A percentile compares a stretch with the other conserved stretches of the same genome.
Evolutionary conservation across 228 moss, liverwort and hornwort species (phyloP).

Genomic region (Sphagnum fallax): DNA sequence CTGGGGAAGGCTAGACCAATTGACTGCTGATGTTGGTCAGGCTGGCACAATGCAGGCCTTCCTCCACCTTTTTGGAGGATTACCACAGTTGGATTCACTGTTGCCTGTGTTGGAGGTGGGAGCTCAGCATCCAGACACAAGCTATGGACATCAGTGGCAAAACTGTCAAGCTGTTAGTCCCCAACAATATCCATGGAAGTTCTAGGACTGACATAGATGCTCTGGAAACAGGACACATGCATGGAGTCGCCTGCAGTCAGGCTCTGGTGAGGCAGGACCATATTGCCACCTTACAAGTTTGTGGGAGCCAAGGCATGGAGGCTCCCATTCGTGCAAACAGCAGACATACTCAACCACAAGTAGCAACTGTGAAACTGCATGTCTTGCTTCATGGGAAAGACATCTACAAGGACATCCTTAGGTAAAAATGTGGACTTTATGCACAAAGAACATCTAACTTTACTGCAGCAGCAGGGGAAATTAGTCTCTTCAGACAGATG

Average conservation of each 20-base stretch:
- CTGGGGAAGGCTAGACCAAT: not conserved
- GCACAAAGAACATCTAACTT: not conserved
- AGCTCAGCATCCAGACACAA: not conserved
- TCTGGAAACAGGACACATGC: not conserved
- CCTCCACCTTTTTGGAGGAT: conserved; percentile 3
- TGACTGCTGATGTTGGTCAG: not conserved
- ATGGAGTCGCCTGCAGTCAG: not conserved
- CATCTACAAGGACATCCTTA: not conserved
- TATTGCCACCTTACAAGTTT: not conserved
- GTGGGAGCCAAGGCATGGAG: not conserved
- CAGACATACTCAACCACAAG: not conserved
- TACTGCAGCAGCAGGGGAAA: not conserved
- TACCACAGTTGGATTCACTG: not conserved
- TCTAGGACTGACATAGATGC: not conserved
- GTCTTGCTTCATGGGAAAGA: not conserved
- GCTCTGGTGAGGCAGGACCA: not conserved
- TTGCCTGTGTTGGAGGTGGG: not conserved
- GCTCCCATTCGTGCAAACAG: not conserved
- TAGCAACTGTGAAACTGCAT: not conserved
- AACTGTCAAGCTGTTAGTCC: not conserved
- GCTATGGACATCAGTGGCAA: not conserved
- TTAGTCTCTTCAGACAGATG: not conserved
- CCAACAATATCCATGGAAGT: not conserved
- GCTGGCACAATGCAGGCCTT: not conserved
- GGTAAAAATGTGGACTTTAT: too few species aligned